Conservation (phyloP, 148 eudicot species). For the Fallopia convolvulus region DNA sequence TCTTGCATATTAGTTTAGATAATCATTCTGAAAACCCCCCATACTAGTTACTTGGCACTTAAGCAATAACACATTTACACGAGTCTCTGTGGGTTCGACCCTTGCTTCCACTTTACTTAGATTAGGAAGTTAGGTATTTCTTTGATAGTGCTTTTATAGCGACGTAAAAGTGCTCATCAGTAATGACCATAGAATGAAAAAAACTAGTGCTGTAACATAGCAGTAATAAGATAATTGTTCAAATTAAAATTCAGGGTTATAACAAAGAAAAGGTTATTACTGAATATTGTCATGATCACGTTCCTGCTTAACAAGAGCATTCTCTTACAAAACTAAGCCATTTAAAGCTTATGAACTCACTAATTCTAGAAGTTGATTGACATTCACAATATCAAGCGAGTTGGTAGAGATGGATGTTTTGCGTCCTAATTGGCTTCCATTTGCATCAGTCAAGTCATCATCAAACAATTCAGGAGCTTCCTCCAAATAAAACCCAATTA, state of each 20-base stretch:
- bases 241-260: not conserved
- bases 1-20: too few species aligned
- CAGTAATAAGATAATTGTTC: not conserved
- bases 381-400: conserved; percentile 65
- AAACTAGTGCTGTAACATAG: not conserved
- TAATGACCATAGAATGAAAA: not conserved
- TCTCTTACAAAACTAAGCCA: not conserved
- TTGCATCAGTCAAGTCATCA: conserved; percentile 50
- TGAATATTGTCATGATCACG: not conserved
- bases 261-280: not conserved
- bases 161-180: too few species aligned
- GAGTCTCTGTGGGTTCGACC: too few species aligned
- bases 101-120: too few species aligned
- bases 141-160: too few species aligned
- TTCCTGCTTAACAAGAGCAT: not conserved
- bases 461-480: conserved; percentile 37
- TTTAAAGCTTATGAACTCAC: conserved; percentile 31
- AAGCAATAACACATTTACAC: too few species aligned
- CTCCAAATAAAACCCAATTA: conserved; percentile 25
- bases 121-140: too few species aligned
- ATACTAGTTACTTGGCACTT: too few species aligned
- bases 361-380: conserved; percentile 84
- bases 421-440: conserved; percentile 64
- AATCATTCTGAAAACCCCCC: too few species aligned
- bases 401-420: conserved; percentile 50